Conservation (phyloP, 306 rosid species). For the Abrus precatorius region DNA sequence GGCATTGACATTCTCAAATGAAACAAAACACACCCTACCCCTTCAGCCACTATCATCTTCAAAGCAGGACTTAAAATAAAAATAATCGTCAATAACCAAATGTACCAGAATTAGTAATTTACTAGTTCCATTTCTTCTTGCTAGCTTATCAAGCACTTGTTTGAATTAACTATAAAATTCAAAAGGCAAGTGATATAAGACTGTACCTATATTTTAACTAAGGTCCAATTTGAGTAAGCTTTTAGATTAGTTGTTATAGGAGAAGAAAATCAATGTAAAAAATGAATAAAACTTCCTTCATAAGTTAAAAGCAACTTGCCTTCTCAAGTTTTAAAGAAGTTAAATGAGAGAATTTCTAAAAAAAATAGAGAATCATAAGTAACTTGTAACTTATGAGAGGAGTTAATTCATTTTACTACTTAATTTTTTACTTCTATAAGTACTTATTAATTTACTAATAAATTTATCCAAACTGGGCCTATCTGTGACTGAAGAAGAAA, state of each 20-base stretch:
- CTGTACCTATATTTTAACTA: slow-evolving; percentile 11
- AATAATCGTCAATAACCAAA: neutral
- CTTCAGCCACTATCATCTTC: neutral
- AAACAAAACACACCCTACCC: slow-evolving; percentile 23
- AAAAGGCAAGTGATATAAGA: slow-evolving; percentile 7
- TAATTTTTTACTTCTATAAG: too few relatives aligned
- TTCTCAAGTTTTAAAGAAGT: too few relatives aligned
- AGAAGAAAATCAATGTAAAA: too few relatives aligned
- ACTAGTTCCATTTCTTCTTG: slow-evolving; percentile 36
- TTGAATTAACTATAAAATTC: slow-evolving; percentile 4
- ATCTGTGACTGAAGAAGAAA: slow-evolving; percentile 5
- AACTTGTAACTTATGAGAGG: too few relatives aligned
- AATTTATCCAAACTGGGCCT: too few relatives aligned
- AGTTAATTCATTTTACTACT: too few relatives aligned
- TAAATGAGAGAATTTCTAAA: too few relatives aligned
- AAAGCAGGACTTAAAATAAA: slow-evolving; percentile 1
- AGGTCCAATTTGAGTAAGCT: neutral
- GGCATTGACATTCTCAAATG: slow-evolving; percentile 32
- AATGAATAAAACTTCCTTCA: too few relatives aligned
- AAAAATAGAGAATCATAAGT: too few relatives aligned
- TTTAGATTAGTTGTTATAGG: too few relatives aligned
- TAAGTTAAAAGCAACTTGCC: too few relatives aligned
- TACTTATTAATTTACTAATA: too few relatives aligned
- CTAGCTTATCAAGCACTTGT: slow-evolving; percentile 3
- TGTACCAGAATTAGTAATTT: neutral